phyloP scores from a whole-genome alignment of 2,329 filamentous ascomycete genomes.

The Ampelomyces quisqualis region DNA sequence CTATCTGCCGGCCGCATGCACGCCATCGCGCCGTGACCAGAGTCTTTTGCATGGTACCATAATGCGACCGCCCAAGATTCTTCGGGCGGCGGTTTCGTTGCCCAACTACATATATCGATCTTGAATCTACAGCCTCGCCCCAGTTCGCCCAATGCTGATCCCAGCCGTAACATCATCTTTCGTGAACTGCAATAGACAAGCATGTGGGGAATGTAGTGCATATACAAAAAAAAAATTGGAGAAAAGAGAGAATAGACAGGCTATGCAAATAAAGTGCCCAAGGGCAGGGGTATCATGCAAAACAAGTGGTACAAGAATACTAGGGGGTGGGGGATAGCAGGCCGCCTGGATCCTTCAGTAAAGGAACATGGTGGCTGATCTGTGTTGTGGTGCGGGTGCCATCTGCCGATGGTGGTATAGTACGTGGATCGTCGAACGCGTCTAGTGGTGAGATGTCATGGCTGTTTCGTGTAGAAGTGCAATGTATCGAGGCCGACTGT shows the following conservation, averaged over 20 bases:
- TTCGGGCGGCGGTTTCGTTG: background rate
- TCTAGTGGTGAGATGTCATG: constrained; percentile 30
- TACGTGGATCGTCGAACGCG: constrained; percentile 35
- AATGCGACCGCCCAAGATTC: background rate
- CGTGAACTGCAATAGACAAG: constrained; percentile 19
- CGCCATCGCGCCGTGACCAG: constrained; percentile 7
- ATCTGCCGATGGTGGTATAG: constrained; percentile 11
- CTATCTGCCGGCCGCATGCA: constrained; percentile 13
- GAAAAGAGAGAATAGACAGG: constrained; percentile 17
- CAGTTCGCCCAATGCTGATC: constrained; percentile 3
- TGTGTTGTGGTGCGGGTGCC: constrained; percentile 25
- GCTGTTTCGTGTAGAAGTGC: constrained; percentile 25
- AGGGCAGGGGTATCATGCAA: constrained; percentile 39
- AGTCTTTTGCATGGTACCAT: too few species aligned
- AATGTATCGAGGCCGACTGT: constrained; percentile 14
- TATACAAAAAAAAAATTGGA: constrained; percentile 7
- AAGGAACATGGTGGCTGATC: constrained; percentile 26
- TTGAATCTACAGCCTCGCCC: constrained; percentile 1
- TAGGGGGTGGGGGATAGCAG: constrained; percentile 26
- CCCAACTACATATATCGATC: constrained; percentile 1
- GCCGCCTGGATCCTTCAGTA: constrained; percentile 37
- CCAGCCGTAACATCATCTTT: constrained; percentile 9
- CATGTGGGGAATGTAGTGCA: constrained; percentile 25
- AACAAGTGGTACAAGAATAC: constrained; percentile 17
- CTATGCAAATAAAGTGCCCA: constrained; percentile 24